Evolutionary conservation across 2,329 filamentous ascomycete genomes (phyloP), one percentile per base, ranked within the genome.

Genomic region (Clarireedia sp.): DNA sequence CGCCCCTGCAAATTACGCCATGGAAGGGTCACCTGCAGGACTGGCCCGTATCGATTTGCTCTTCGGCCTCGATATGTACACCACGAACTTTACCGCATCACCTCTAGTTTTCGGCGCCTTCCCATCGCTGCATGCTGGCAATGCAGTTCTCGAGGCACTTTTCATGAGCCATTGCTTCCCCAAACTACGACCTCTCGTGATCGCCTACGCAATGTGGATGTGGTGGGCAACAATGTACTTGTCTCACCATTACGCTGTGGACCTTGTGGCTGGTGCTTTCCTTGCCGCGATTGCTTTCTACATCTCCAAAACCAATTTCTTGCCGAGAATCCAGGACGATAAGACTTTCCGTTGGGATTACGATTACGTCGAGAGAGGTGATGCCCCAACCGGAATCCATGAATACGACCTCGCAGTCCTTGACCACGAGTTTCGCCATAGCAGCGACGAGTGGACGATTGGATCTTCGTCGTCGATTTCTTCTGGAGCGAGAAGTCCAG

Each of bases 221-320:
- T 96, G 90, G 89, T 97, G 92, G 90, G 88, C 91, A 12, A 97
- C 92, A 63, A 96, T 97, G 90, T 96, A 97, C 69, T 81, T 97
- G 51, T 95, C 89, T 67, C 92, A 97, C 73, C 92, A 97, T 74
- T 97, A 97, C 69, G 92, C 91, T 33, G 87, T 97, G 41, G 92
- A 97, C 70, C 78, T 97, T 50, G 89, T 96, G 24, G 89, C 82
- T 37, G 92, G 92, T 63, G 90, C 86, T 69, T 76, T 96, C 58
- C 77, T 90, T 57, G 87, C 90, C 23, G 85, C 85, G 12, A 76
- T 87, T 50, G 83, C 87, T 57, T 97, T 89, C 77, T 95, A 92
- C 73, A 82, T 90, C 59, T 82, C 87, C 55, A 88, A 89, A 68
- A 81, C 85, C 43, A 83, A 85, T 57, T 96, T 89, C 75, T 73